phyloP scores from a whole-genome alignment of 108 stramenopile genomes.

The Conticribra guillardii region DNA sequence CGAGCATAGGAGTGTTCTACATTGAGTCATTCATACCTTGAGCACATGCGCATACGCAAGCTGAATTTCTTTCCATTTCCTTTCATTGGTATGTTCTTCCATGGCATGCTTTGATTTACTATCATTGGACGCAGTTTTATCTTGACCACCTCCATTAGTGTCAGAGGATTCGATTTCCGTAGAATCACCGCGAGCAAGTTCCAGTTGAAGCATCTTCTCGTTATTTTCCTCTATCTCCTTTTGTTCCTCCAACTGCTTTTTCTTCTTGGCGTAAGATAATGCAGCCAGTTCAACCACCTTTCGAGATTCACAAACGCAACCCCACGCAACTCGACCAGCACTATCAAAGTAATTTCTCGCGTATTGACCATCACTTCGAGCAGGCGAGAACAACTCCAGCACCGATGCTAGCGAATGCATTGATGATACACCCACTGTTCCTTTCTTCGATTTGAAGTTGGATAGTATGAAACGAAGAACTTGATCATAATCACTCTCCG shows the following conservation, averaged over 20 bases:
- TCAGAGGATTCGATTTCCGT: constrained; percentile 21
- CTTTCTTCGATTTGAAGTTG: constrained; percentile 87
- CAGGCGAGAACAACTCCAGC: constrained; percentile 51
- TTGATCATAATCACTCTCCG: constrained; percentile 68
- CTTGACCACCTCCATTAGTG: constrained; percentile 12
- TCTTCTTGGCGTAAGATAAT: constrained; percentile 64
- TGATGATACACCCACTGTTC: constrained; percentile 68
- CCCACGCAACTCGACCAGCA: constrained; percentile 84
- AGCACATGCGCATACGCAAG: constrained; percentile 75
- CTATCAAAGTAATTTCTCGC: constrained; percentile 49
- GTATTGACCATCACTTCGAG: constrained; percentile 17
- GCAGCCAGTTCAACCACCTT: constrained; percentile 75
- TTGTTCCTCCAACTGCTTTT: constrained; percentile 53
- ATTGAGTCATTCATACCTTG: constrained; percentile 31
- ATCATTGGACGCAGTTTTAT: constrained; percentile 19
- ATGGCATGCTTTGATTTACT: constrained; percentile 21
- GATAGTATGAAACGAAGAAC: constrained; percentile 84
- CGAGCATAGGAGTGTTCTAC: not conserved
- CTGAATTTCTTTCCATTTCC: constrained; percentile 89
- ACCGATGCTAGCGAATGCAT: constrained; percentile 77
- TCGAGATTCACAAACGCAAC: constrained; percentile 85
- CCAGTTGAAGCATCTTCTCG: constrained; percentile 56
- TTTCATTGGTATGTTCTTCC: constrained; percentile 63
- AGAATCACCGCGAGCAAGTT: not conserved
- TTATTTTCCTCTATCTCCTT: constrained; percentile 25